A percentile compares a stretch with the other conserved stretches of the same genome.
These are phyloP conservation scores for Chalaropsis ovoidea DNA, from an alignment of 2,329 filamentous ascomycete genomes.

Conservation along the genomic window DNA sequence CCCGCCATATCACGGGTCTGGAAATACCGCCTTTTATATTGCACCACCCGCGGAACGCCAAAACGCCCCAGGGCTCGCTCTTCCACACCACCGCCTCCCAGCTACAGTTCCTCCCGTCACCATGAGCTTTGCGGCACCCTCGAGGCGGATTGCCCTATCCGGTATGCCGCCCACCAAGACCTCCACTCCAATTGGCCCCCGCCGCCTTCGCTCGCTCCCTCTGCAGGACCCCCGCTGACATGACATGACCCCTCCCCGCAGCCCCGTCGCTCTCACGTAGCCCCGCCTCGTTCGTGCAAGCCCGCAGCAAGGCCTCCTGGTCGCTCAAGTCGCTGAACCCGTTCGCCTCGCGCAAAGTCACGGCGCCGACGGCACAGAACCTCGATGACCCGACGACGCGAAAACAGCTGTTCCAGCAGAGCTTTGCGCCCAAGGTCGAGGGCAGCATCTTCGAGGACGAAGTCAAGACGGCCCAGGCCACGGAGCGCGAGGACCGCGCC, in stretches of 20 bases:
- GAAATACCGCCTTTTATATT: neutral
- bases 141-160: slow-evolving; percentile 26
- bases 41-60: neutral
- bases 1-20: too few relatives aligned
- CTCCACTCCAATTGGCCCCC: neutral
- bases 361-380: slow-evolving; percentile 30
- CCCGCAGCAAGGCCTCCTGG: slow-evolving; percentile 37
- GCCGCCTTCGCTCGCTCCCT: neutral
- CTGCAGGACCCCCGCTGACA: slow-evolving; percentile 27
- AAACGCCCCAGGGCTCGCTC: neutral
- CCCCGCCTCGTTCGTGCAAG: slow-evolving; percentile 29
- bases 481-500: slow-evolving; percentile 31
- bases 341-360: slow-evolving; percentile 25
- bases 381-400: slow-evolving; percentile 38
- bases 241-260: slow-evolving; percentile 15
- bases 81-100: neutral
- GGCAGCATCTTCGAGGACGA: slow-evolving; percentile 56
- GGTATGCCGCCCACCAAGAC: slow-evolving; percentile 24
- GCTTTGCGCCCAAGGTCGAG: slow-evolving; percentile 37
- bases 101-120: neutral
- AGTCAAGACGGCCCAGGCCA: slow-evolving; percentile 35
- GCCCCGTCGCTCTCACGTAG: slow-evolving; percentile 26
- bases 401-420: slow-evolving; percentile 35
- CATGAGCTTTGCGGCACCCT: slow-evolving; percentile 28
- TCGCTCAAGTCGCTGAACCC: slow-evolving; percentile 34